A percentile compares a stretch with the other conserved stretches of the same genome.
Conservation (phyloP, 805 yeast species). For the Wickerhamiella azymoides region DNA sequence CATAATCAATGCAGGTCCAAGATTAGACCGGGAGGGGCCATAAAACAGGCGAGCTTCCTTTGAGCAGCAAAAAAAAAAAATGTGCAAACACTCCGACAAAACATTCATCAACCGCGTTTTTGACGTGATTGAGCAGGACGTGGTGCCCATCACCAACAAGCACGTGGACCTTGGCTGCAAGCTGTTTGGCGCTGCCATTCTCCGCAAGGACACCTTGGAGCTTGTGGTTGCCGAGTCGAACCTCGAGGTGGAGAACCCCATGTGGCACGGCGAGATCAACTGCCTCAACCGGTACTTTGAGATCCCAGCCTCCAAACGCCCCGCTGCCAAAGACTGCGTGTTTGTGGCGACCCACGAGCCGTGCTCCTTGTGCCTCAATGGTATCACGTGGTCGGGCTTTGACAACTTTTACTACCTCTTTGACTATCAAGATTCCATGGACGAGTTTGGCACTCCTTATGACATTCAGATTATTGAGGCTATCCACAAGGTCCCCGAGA, state of each 20-base stretch:
- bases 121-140: slow-evolving; percentile 15
- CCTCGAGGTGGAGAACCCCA: slow-evolving; percentile 13
- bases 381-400: slow-evolving; percentile 18
- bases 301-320: slow-evolving; percentile 9
- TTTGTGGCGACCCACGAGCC: slow-evolving; percentile 19
- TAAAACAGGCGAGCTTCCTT: no score
- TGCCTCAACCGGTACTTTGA: slow-evolving; percentile 14
- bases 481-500: slow-evolving; percentile 13
- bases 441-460: slow-evolving; percentile 13
- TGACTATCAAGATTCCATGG: slow-evolving; percentile 15
- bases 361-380: slow-evolving; percentile 18
- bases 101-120: slow-evolving; percentile 10
- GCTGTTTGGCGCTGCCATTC: slow-evolving; percentile 18
- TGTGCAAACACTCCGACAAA: slow-evolving; percentile 26
- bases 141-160: slow-evolving; percentile 13
- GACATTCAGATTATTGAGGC: slow-evolving; percentile 15
- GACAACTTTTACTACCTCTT: slow-evolving; percentile 18
- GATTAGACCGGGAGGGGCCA: no score
- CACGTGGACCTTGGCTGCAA: slow-evolving; percentile 13
- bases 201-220: slow-evolving; percentile 14
- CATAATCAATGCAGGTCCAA: background rate
- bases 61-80: no score
- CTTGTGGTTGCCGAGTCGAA: slow-evolving; percentile 16
- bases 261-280: slow-evolving; percentile 17
- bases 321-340: slow-evolving; percentile 14